A percentile compares a stretch with the other conserved stretches of the same genome.
Evolutionary conservation across 306 rosid genomes (phyloP).

Genomic region (Chamaecrista fasciculata): DNA sequence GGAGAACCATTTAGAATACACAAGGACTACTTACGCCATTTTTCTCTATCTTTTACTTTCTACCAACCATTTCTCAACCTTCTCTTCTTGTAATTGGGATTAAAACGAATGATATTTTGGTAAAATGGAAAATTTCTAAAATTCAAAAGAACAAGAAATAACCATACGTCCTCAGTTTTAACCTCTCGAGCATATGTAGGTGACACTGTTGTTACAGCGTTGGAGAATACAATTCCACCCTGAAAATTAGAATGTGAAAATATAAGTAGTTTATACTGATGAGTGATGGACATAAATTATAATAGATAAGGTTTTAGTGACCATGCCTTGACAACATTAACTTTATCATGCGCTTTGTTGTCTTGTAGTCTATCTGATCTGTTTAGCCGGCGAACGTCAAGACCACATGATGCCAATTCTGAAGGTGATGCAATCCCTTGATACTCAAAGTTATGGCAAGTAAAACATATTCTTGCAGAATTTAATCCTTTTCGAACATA

Average conservation of each 20-base stretch:
- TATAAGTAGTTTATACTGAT: constrained; percentile 19
- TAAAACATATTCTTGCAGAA: constrained; percentile 91
- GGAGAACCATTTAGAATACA: not conserved
- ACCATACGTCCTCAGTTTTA: constrained; percentile 75
- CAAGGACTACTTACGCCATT: not conserved
- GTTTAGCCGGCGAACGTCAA: constrained; percentile 59
- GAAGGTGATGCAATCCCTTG: constrained; percentile 84
- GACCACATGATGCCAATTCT: constrained; percentile 80
- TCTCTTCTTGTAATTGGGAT: not conserved
- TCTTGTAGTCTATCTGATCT: constrained; percentile 93
- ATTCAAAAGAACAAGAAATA: constrained; percentile 27
- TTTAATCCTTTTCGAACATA: constrained; percentile 73
- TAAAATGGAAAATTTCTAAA: constrained; percentile 14
- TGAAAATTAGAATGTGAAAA: constrained; percentile 32
- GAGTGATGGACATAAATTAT: not conserved
- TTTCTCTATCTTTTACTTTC: not conserved
- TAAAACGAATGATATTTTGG: constrained; percentile 21
- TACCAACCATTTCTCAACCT: not conserved
- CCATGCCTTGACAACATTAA: constrained; percentile 81
- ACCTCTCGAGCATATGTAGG: constrained; percentile 93
- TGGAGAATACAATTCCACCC: constrained; percentile 96
- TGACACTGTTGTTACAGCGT: constrained; percentile 92
- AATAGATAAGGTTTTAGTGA: not conserved
- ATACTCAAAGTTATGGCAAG: constrained; percentile 96
- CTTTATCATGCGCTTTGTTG: constrained; percentile 66